Evolutionary conservation across 805 yeast genomes (phyloP), one percentile per base, ranked within the genome.

Genomic region (Yarrowia sp.): DNA sequence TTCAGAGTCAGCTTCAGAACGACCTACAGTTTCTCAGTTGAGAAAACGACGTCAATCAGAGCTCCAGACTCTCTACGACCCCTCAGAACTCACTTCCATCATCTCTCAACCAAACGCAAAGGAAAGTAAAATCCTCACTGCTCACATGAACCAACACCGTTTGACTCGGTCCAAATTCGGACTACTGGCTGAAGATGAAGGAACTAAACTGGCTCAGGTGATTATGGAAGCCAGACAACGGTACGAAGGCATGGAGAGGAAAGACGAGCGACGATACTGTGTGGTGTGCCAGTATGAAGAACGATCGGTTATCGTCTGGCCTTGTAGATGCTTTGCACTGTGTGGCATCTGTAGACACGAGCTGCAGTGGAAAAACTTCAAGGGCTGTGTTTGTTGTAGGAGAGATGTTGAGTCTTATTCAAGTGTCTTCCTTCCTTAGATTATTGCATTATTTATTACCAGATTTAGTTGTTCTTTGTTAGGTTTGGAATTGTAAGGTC

Each of bases 271-370:
- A 55, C 47, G 61, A 4, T 55, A 2, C 73, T 92, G 98, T 75
- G 96, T 90, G 7, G 87, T 92, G 2, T 92, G 98, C 73, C 93
- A 88, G 69, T 80, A 81, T 5, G 84, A 87, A 66, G 83, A 85
- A 5, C 80, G 97, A 68, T 89, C 87, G 65, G 83, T 92, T 45
- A 86, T 92, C 8, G 78, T 93, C 2, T 92, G 98, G 98, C 98
- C 98, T 0, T 92, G 98, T 73, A 84, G 85, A 70, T 92, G 98
- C 74, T 84, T 92, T 65, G 92, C 96, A 0, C 79, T 92, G 5
- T 92, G 98, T 74, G 97, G 92, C 68, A 81, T 83, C 31, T 92
- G 98, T 72, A 81, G 98, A 15, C 78, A 86, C 10, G 83, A 88
- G 15, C 79, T 92, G 62, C 90, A 90, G 8, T 77, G 86, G 38